phyloP scores from a whole-genome alignment of 2,329 filamentous ascomycete genomes.

The Botrytis paeoniae region DNA sequence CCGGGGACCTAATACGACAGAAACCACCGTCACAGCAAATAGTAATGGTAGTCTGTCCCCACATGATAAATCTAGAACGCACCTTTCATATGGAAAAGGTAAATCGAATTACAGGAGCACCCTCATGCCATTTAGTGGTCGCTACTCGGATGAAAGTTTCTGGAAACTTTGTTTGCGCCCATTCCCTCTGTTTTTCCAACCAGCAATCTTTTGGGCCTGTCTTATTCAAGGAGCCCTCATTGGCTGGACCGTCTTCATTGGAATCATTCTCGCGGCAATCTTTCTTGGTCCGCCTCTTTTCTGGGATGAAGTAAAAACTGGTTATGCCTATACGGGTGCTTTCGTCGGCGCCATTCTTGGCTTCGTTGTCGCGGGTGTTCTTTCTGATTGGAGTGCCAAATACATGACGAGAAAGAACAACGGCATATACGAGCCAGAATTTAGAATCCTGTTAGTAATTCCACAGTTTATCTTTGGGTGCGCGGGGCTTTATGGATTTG shows the following conservation, averaged over 20 bases:
- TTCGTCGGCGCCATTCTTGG: constrained; percentile 81
- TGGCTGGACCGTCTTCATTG: constrained; percentile 93
- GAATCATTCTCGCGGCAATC: constrained; percentile 76
- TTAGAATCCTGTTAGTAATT: constrained; percentile 76
- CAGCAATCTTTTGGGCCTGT: constrained; percentile 75
- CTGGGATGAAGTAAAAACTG: constrained; percentile 77
- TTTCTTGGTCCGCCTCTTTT: constrained; percentile 78
- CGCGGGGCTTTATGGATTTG: constrained; percentile 81
- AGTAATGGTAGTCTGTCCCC: not conserved
- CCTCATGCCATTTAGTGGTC: constrained; percentile 72
- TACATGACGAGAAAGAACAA: constrained; percentile 70
- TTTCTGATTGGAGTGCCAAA: constrained; percentile 71
- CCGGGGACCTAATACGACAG: constrained; percentile 7
- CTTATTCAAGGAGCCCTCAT: constrained; percentile 87
- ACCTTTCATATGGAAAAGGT: not conserved
- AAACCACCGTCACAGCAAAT: constrained; percentile 16
- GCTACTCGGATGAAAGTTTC: constrained; percentile 76
- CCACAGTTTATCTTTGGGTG: constrained; percentile 77
- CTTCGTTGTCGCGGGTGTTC: constrained; percentile 68
- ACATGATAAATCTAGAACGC: not conserved
- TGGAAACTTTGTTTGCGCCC: constrained; percentile 65
- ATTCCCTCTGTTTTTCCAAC: constrained; percentile 79
- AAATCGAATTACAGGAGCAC: constrained; percentile 52
- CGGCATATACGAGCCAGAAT: constrained; percentile 89
- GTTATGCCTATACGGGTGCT: constrained; percentile 82